phyloP scores from a whole-genome alignment of 2,329 filamentous ascomycete genomes.

The Trichoderma sp. region DNA sequence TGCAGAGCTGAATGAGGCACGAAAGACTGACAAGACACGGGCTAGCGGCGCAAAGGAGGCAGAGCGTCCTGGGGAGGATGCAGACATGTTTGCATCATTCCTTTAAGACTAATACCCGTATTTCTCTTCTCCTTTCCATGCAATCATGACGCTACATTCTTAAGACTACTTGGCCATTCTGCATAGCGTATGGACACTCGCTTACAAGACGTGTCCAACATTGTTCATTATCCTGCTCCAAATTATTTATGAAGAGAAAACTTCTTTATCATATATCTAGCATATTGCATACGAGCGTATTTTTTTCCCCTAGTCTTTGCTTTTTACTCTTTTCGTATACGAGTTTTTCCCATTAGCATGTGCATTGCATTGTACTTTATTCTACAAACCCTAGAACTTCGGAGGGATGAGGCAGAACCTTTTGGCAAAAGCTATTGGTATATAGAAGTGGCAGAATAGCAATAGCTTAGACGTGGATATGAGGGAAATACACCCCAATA shows the following conservation, averaged over 20 bases:
- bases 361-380: not conserved
- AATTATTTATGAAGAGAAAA: not conserved
- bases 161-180: not conserved
- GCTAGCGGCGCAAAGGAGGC: conserved; percentile 1
- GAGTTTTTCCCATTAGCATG: not conserved
- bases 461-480: not conserved
- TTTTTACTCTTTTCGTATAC: not conserved
- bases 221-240: not conserved
- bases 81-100: not conserved
- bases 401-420: not conserved
- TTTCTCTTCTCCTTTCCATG: not conserved
- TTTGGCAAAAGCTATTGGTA: not conserved
- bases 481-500: conserved; percentile 7
- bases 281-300: not conserved
- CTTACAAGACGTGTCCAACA: not conserved
- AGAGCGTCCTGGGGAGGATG: not conserved
- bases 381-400: not conserved
- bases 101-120: not conserved
- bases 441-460: not conserved
- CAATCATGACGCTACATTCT: not conserved
- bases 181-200: conserved; percentile 1
- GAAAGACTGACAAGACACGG: conserved; percentile 30
- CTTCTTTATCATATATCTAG: not conserved
- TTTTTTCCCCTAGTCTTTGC: not conserved
- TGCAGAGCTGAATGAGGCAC: conserved; percentile 42